These are phyloP conservation scores for Fusarium torulosum DNA, from an alignment of 2,329 filamentous ascomycete species.

Conservation along the genomic window DNA sequence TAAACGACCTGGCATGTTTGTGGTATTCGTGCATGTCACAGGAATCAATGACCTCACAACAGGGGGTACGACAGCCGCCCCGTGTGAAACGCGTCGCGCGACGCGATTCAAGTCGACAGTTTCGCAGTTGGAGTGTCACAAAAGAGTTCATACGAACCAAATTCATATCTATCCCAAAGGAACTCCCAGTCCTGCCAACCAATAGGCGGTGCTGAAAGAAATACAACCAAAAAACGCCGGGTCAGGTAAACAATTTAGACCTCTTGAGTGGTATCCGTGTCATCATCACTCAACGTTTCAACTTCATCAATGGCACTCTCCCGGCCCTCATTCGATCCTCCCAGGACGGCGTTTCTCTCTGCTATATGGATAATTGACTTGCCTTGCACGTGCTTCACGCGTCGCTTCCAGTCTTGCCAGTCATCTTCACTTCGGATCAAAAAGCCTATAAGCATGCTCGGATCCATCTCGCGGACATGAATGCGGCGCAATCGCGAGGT, in stretches of 20 bases:
- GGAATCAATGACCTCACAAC: background rate
- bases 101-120: background rate
- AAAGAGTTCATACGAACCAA: slow-evolving; percentile 25
- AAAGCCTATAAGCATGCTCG: slow-evolving; percentile 97
- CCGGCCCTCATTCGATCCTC: slow-evolving; percentile 68
- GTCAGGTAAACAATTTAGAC: slow-evolving; percentile 33
- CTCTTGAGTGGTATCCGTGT: slow-evolving; percentile 60
- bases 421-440: slow-evolving; percentile 85
- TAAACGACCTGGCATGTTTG: slow-evolving; percentile 26
- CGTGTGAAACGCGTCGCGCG: background rate
- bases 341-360: slow-evolving; percentile 72
- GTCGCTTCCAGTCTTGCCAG: slow-evolving; percentile 84
- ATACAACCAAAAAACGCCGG: slow-evolving; percentile 37
- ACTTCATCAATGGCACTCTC: slow-evolving; percentile 88
- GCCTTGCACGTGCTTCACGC: slow-evolving; percentile 80
- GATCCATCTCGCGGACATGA: slow-evolving; percentile 93
- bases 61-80: background rate
- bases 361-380: slow-evolving; percentile 90
- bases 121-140: background rate
- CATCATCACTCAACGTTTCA: slow-evolving; percentile 84
- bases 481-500: slow-evolving; percentile 86
- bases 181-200: slow-evolving; percentile 31
- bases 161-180: slow-evolving; percentile 43
- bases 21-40: background rate
- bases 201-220: slow-evolving; percentile 7